Percentiles rank a stretch among this genome's conserved stretches.
Conservation (phyloP, 2,329 filamentous ascomycete species). For the Aurifilum marmelostoma region DNA sequence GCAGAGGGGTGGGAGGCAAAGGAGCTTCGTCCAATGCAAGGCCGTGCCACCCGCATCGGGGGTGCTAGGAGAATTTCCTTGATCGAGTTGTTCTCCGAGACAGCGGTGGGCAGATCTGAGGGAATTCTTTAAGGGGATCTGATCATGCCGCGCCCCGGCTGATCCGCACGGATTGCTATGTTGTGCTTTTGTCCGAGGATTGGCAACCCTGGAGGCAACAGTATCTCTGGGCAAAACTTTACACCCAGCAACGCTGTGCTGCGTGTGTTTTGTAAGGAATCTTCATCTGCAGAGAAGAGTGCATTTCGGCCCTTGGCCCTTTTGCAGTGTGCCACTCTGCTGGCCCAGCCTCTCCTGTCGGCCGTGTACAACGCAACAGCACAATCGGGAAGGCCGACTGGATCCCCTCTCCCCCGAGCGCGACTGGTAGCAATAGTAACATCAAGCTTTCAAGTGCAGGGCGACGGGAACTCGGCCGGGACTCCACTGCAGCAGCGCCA, state of each 20-base stretch:
- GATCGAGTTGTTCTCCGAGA: slow-evolving; percentile 7
- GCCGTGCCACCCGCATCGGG: background rate
- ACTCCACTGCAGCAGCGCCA: background rate
- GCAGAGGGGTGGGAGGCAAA: background rate
- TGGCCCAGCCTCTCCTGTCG: background rate
- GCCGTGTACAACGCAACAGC: no score
- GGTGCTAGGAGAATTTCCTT: slow-evolving; percentile 6
- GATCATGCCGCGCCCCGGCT: background rate
- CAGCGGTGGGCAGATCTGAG: background rate
- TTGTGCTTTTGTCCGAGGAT: background rate
- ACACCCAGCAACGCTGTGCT: background rate
- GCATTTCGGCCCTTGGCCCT: no score
- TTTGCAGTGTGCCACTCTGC: background rate
- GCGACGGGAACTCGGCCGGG: background rate
- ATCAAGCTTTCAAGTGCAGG: background rate
- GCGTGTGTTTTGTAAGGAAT: background rate
- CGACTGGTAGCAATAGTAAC: background rate
- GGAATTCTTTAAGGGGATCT: background rate
- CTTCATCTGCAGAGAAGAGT: background rate
- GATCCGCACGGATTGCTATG: background rate
- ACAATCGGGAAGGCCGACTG: slow-evolving; percentile 2
- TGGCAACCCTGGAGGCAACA: background rate
- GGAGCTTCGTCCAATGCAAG: background rate
- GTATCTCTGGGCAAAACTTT: background rate
- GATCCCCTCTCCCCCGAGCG: background rate